phyloP scores from a whole-genome alignment of 495 filamentous ascomycete species.

The Aspergillus wentii region DNA sequence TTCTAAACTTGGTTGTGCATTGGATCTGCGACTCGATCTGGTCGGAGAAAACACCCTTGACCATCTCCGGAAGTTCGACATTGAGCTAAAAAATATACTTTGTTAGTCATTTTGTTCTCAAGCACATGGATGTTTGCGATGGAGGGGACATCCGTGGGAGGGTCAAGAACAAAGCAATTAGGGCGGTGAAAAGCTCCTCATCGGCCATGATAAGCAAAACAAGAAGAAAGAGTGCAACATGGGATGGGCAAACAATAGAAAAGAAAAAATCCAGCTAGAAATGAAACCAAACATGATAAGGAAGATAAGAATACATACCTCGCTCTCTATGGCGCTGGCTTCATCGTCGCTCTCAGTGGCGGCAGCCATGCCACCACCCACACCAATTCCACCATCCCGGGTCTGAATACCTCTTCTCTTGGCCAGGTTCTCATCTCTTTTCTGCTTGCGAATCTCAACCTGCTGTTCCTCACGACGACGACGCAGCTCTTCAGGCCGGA shows the following conservation, averaged over 20 bases:
- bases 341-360: conserved; percentile 97
- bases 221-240: too few species aligned
- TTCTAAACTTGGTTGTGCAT: conserved; percentile 98
- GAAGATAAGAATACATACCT: conserved; percentile 64
- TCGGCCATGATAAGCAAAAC: not conserved
- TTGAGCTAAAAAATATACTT: conserved; percentile 65
- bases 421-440: conserved; percentile 96
- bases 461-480: conserved; percentile 98
- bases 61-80: conserved; percentile 97
- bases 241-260: too few species aligned
- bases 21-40: conserved; percentile 97
- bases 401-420: conserved; percentile 92
- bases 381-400: conserved; percentile 65
- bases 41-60: conserved; percentile 94
- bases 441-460: conserved; percentile 97
- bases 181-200: conserved; percentile 35
- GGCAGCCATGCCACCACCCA: conserved; percentile 79
- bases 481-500: conserved; percentile 97
- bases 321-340: conserved; percentile 83
- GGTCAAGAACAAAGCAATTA: conserved; percentile 25
- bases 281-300: conserved; percentile 8
- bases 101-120: conserved; percentile 28
- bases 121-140: conserved; percentile 3
- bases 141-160: conserved; percentile 17
- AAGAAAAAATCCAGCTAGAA: too few species aligned